phyloP scores from a whole-genome alignment of 176 grass and related monocot species.

The Ananas comosus region DNA sequence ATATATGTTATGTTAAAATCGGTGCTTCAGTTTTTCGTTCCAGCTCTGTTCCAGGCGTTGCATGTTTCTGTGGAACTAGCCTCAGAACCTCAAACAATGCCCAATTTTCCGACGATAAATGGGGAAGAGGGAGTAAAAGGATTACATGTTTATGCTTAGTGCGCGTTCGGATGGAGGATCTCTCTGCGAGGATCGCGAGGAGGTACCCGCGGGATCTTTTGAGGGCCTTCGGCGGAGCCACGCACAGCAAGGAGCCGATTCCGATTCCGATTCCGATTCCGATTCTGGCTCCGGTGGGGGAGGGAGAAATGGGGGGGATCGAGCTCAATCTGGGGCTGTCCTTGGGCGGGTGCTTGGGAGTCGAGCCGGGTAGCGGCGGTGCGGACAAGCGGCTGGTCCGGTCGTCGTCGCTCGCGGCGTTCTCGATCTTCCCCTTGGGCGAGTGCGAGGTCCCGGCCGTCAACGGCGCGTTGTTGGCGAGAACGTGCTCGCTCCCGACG shows the following conservation, averaged over 20 bases:
- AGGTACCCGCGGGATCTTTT: background rate
- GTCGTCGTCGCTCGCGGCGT: slow-evolving; percentile 1
- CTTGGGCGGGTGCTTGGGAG: background rate
- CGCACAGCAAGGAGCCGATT: background rate
- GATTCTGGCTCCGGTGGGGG: background rate
- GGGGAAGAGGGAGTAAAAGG: background rate
- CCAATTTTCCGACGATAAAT: background rate
- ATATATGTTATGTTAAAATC: too few species aligned
- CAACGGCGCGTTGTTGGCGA: background rate
- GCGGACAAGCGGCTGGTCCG: background rate
- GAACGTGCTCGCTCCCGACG: background rate
- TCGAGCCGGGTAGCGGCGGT: background rate
- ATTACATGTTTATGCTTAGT: background rate
- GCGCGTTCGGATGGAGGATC: background rate
- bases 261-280: too few species aligned
- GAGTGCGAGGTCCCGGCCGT: background rate
- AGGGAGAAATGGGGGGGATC: background rate
- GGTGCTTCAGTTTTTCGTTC: too few species aligned
- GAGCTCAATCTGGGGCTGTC: slow-evolving; percentile 1
- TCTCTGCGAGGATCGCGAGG: background rate
- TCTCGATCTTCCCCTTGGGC: background rate
- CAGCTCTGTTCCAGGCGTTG: too few species aligned
- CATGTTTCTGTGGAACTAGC: too few species aligned
- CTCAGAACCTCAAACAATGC: too few species aligned
- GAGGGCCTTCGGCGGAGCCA: background rate